These are phyloP conservation scores for Leccinellum albellum DNA, from an alignment of 768 basidiomycete genomes.

Conservation along the genomic window DNA sequence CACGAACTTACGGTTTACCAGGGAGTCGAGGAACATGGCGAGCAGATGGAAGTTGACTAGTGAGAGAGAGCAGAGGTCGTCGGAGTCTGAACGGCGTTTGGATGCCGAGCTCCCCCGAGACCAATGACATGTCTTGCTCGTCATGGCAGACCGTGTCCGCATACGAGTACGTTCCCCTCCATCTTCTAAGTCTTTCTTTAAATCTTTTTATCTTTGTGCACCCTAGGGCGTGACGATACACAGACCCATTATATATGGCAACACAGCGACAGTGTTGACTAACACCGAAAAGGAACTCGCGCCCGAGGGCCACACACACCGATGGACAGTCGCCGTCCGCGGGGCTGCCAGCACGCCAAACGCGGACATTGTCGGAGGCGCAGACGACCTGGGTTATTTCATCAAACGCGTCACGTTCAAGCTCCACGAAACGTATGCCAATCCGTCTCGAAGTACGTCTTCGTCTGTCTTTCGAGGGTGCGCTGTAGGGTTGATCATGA, in stretches of 20 bases:
- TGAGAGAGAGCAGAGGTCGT: not conserved
- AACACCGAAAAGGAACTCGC: conserved; percentile 60
- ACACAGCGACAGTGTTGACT: conserved; percentile 78
- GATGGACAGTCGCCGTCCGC: conserved; percentile 94
- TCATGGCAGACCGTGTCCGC: conserved; percentile 67
- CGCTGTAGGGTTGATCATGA: not conserved
- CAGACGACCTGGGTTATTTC: conserved; percentile 86
- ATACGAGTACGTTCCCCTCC: conserved; percentile 56
- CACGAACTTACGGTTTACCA: conserved; percentile 58
- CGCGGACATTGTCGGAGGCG: conserved; percentile 79
- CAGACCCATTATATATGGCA: conserved; percentile 94
- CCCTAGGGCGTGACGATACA: conserved; percentile 79
- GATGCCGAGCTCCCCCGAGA: conserved; percentile 37
- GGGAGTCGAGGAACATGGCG: conserved; percentile 51
- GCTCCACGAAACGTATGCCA: conserved; percentile 93
- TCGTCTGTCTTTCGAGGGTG: not conserved
- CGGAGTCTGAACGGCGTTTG: conserved; percentile 35
- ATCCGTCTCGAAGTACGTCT: conserved; percentile 77
- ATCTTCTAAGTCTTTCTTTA: not conserved
- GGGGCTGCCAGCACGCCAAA: conserved; percentile 75
- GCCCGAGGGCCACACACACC: conserved; percentile 82
- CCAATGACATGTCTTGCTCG: conserved; percentile 34
- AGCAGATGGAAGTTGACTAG: not conserved
- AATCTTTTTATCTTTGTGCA: not conserved
- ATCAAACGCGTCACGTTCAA: conserved; percentile 97